Evolutionary conservation across 2,329 filamentous ascomycete genomes (phyloP).

Genomic region (Botrytis byssoidea): DNA sequence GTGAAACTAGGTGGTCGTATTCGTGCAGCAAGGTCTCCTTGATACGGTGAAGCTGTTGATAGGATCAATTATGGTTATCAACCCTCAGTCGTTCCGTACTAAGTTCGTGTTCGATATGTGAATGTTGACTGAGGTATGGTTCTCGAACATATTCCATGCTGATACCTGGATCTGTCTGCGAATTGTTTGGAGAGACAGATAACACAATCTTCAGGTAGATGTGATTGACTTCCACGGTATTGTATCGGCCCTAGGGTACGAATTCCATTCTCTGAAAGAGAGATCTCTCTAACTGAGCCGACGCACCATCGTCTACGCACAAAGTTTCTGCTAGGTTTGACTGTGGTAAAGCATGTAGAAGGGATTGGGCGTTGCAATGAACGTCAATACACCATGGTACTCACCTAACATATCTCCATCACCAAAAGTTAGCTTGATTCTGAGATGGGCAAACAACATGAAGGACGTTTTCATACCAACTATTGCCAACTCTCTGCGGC

Average conservation of each 20-base stretch:
- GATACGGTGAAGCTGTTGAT: no score
- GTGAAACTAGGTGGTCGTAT: no score
- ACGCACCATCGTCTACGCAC: background rate
- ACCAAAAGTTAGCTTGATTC: conserved; percentile 1
- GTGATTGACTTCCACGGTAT: background rate
- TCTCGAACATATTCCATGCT: background rate
- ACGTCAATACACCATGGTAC: background rate
- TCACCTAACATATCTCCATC: background rate
- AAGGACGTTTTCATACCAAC: background rate
- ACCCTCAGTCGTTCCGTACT: background rate
- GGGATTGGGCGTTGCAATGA: background rate
- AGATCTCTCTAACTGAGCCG: background rate
- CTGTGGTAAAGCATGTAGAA: background rate
- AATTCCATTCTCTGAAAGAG: background rate
- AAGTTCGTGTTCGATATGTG: background rate
- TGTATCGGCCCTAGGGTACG: background rate
- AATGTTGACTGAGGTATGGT: background rate
- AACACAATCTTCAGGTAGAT: background rate
- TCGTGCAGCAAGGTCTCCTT: no score
- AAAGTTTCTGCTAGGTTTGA: background rate
- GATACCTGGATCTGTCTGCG: background rate
- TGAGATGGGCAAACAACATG: background rate
- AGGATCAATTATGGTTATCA: background rate
- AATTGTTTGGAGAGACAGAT: background rate
- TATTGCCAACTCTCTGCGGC: background rate